These are phyloP conservation scores for Tetrapisispora pingtungensis DNA, from an alignment of 805 yeast genomes.

Conservation along the genomic window DNA sequence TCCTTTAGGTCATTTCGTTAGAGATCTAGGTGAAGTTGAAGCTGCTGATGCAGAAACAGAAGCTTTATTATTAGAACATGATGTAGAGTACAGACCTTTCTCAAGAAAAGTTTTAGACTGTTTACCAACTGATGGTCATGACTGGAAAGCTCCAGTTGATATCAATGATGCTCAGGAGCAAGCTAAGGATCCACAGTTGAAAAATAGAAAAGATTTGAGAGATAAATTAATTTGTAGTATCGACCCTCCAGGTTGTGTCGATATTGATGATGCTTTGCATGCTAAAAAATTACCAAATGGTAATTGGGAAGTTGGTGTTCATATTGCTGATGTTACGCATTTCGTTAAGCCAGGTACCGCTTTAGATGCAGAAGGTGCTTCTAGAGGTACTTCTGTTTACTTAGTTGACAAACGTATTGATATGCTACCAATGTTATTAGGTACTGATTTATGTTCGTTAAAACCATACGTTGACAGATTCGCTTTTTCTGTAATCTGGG, in stretches of 20 bases:
- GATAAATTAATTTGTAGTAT: slow-evolving; percentile 87
- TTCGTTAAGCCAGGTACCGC: slow-evolving; percentile 91
- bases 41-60: slow-evolving; percentile 93
- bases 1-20: slow-evolving; percentile 92
- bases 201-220: slow-evolving; percentile 72
- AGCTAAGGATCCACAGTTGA: slow-evolving; percentile 36
- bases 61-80: slow-evolving; percentile 86
- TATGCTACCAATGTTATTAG: slow-evolving; percentile 91
- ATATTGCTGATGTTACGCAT: slow-evolving; percentile 97
- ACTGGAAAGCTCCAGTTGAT: slow-evolving; percentile 79
- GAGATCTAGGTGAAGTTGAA: slow-evolving; percentile 83
- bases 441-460: slow-evolving; percentile 91
- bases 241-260: slow-evolving; percentile 97
- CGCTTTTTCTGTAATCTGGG: slow-evolving; percentile 96
- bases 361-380: slow-evolving; percentile 89
- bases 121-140: slow-evolving; percentile 85
- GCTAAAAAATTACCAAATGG: slow-evolving; percentile 82
- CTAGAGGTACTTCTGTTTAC: slow-evolving; percentile 95
- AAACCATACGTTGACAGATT: slow-evolving; percentile 92
- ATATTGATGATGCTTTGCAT: slow-evolving; percentile 96
- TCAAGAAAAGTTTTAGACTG: slow-evolving; percentile 86
- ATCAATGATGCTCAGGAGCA: slow-evolving; percentile 44
- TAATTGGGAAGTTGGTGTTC: slow-evolving; percentile 95
- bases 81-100: slow-evolving; percentile 93
- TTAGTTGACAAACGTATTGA: slow-evolving; percentile 96